Conservation (phyloP, 108 stramenopile species). For the Discostella pseudostelligera region DNA sequence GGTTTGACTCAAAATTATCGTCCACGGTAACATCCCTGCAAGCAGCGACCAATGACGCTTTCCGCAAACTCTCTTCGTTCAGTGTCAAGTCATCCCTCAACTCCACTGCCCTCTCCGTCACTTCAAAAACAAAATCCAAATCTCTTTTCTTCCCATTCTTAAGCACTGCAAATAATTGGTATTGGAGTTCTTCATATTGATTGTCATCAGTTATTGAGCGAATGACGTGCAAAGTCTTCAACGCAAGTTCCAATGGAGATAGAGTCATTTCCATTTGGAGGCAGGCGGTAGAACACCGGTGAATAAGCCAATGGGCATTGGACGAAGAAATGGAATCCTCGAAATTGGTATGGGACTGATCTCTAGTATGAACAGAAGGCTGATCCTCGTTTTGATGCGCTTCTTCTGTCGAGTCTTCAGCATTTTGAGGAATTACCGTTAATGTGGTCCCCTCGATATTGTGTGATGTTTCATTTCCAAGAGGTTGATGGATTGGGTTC, state of each 20-base stretch:
- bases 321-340: background rate
- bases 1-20: background rate
- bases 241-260: slow-evolving; percentile 15
- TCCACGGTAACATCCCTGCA: background rate
- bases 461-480: too few species aligned
- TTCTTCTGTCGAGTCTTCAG: too few species aligned
- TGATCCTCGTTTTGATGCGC: too few species aligned
- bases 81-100: slow-evolving; percentile 33
- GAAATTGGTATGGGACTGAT: background rate
- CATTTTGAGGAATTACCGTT: too few species aligned
- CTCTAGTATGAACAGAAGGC: background rate
- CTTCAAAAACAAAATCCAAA: slow-evolving; percentile 36
- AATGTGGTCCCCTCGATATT: too few species aligned
- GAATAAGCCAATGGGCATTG: slow-evolving; percentile 23
- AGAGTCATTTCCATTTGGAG: slow-evolving; percentile 19
- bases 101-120: slow-evolving; percentile 43
- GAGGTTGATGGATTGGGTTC: background rate
- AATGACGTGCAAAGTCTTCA: slow-evolving; percentile 6
- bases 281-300: slow-evolving; percentile 10
- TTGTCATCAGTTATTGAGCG: slow-evolving; percentile 2
- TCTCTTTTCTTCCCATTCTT: slow-evolving; percentile 32
- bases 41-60: slow-evolving; percentile 42
- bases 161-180: slow-evolving; percentile 15
- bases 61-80: slow-evolving; percentile 35
- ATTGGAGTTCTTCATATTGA: background rate